Percentiles rank a stretch among this genome's conserved stretches.
These are phyloP conservation scores for Penicillium sclerotigenum DNA, from an alignment of 2,329 filamentous ascomycete genomes.

Conservation along the genomic window DNA sequence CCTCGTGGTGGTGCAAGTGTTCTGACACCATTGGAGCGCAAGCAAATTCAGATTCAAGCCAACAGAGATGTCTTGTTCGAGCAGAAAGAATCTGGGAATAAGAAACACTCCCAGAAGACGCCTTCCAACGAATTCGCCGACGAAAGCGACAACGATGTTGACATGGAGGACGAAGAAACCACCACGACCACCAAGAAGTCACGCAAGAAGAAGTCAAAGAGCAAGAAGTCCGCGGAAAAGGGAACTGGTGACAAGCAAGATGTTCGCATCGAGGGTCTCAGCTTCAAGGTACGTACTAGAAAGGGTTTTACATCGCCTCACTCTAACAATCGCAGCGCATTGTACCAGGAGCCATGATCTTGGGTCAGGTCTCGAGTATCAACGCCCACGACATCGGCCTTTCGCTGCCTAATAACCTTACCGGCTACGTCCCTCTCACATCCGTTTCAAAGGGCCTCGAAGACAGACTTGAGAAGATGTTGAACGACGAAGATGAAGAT, in stretches of 20 bases:
- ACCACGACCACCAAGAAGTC: slow-evolving; percentile 36
- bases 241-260: slow-evolving; percentile 49
- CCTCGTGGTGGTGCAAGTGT: slow-evolving; percentile 88
- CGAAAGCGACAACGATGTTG: slow-evolving; percentile 52
- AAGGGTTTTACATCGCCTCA: not conserved
- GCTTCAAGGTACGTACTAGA: slow-evolving; percentile 67
- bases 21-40: slow-evolving; percentile 88
- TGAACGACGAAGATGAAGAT: slow-evolving; percentile 58
- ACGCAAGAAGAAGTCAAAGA: slow-evolving; percentile 40
- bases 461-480: slow-evolving; percentile 65
- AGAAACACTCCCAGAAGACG: slow-evolving; percentile 44
- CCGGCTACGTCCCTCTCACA: slow-evolving; percentile 86
- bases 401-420: slow-evolving; percentile 87
- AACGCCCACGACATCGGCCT: slow-evolving; percentile 75
- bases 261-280: slow-evolving; percentile 79
- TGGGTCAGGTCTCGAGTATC: slow-evolving; percentile 82
- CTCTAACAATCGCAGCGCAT: slow-evolving; percentile 62
- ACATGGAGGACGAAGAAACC: slow-evolving; percentile 49
- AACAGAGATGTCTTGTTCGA: slow-evolving; percentile 90
- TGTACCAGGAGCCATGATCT: slow-evolving; percentile 77
- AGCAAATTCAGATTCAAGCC: slow-evolving; percentile 92
- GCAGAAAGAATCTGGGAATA: slow-evolving; percentile 57
- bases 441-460: slow-evolving; percentile 81
- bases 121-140: slow-evolving; percentile 56
- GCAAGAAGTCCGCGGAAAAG: slow-evolving; percentile 53